Evolutionary conservation across 345 rosid species (phyloP).

Genomic region (Geranium brycei): DNA sequence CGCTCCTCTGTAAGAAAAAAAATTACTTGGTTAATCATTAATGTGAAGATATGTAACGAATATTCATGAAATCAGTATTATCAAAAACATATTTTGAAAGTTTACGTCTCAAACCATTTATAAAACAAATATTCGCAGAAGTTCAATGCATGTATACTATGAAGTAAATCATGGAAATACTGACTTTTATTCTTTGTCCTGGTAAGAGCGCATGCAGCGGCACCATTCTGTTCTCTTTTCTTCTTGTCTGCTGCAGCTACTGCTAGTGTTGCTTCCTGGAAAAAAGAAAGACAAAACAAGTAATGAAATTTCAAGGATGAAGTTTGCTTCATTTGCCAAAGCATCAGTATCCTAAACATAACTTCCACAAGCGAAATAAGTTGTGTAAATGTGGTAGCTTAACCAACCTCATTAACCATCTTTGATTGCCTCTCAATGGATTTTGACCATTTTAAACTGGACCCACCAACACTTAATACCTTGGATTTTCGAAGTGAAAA

Average conservation of each 20-base stretch:
- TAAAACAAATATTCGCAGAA: no score
- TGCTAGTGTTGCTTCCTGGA: constrained; percentile 82
- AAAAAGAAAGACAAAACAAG: constrained; percentile 2
- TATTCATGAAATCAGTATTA: neutral
- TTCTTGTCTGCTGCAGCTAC: constrained; percentile 71
- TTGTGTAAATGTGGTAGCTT: constrained; percentile 8
- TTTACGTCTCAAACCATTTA: neutral
- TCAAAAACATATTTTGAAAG: neutral
- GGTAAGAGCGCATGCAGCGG: constrained; percentile 19
- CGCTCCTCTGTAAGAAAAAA: constrained; percentile 47
- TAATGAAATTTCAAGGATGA: neutral
- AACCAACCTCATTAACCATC: constrained; percentile 78
- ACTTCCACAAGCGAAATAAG: neutral
- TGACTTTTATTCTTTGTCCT: constrained; percentile 29
- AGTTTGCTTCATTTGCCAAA: neutral
- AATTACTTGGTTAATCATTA: constrained; percentile 3
- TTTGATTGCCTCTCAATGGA: constrained; percentile 70
- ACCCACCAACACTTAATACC: constrained; percentile 79
- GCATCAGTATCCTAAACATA: neutral
- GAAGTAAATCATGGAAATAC: constrained; percentile 29
- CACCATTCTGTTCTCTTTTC: constrained; percentile 43
- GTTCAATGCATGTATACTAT: neutral
- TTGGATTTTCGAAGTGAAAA: constrained; percentile 78
- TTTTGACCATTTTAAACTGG: constrained; percentile 91
- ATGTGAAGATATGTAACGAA: neutral